Evolutionary conservation across 352 stramenopile species (phyloP).

Genomic region (Pythium scleroteichum): DNA sequence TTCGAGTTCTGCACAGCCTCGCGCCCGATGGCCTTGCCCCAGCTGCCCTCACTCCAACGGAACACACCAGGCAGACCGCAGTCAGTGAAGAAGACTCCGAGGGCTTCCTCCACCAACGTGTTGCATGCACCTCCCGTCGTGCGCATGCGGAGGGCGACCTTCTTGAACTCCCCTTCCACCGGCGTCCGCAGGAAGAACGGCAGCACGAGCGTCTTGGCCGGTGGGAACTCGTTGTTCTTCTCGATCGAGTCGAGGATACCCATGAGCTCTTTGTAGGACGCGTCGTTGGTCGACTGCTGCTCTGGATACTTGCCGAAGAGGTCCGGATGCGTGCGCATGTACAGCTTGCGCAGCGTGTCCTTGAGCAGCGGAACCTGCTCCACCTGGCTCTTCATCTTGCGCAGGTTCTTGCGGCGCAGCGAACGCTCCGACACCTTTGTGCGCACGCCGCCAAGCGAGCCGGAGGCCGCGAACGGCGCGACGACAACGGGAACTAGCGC

Average conservation of each 20-base stretch:
- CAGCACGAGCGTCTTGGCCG: slow-evolving; percentile 65
- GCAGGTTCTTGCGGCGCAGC: slow-evolving; percentile 71
- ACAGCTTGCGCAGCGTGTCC: slow-evolving; percentile 80
- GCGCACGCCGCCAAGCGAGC: slow-evolving; percentile 37
- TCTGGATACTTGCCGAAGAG: slow-evolving; percentile 73
- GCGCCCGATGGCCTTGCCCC: slow-evolving; percentile 67
- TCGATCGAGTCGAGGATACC: slow-evolving; percentile 80
- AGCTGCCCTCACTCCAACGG: slow-evolving; percentile 73
- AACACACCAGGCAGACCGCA: slow-evolving; percentile 64
- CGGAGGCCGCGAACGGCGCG: slow-evolving; percentile 7
- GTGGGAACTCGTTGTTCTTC: slow-evolving; percentile 77
- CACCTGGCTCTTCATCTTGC: slow-evolving; percentile 73
- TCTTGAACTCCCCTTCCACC: slow-evolving; percentile 65
- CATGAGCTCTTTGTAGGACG: slow-evolving; percentile 81
- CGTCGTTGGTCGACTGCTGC: slow-evolving; percentile 65
- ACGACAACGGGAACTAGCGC: slow-evolving; percentile 3
- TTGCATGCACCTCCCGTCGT: slow-evolving; percentile 78
- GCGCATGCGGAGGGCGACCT: slow-evolving; percentile 62
- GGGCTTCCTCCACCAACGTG: slow-evolving; percentile 72
- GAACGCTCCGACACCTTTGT: slow-evolving; percentile 74
- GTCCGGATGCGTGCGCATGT: slow-evolving; percentile 76
- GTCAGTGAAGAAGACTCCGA: slow-evolving; percentile 69
- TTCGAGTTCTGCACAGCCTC: slow-evolving; percentile 65
- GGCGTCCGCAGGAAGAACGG: slow-evolving; percentile 75
- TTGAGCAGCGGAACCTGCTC: slow-evolving; percentile 67